Conservation (phyloP, 169 alveolate genomes). For the Besnoitia besnoiti region DNA sequence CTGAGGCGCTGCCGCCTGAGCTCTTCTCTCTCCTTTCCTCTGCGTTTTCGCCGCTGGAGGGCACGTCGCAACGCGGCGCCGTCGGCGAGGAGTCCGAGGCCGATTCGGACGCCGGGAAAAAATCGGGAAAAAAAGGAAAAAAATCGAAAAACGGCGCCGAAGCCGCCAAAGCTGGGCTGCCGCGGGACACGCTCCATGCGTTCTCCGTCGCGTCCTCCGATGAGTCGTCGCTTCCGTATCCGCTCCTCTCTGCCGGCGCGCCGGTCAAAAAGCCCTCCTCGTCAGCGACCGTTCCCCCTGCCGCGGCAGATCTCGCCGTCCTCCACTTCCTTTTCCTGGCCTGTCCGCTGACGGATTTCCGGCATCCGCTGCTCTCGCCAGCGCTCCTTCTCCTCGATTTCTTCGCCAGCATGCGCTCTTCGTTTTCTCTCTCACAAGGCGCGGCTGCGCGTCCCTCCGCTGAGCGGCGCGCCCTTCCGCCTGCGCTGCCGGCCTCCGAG, state of each 20-base stretch:
- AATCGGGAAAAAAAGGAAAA: background rate
- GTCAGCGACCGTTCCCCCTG: background rate
- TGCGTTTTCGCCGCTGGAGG: background rate
- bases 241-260: background rate
- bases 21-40: background rate
- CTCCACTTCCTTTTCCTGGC: background rate
- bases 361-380: slow-evolving; percentile 6
- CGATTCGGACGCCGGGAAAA: too few relatives aligned
- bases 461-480: background rate
- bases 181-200: background rate
- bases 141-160: background rate
- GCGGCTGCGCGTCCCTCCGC: background rate
- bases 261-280: background rate
- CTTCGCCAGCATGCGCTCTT: background rate
- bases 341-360: slow-evolving; percentile 20
- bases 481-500: background rate
- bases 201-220: background rate
- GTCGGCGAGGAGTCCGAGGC: too few relatives aligned
- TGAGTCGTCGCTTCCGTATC: slow-evolving; percentile 8
- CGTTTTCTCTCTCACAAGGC: background rate
- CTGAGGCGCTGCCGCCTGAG: background rate
- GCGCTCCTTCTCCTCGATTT: slow-evolving; percentile 17
- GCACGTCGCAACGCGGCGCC: background rate
- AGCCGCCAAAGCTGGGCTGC: background rate
- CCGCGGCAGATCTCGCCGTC: slow-evolving; percentile 12